phyloP scores from a whole-genome alignment of 1,284 basidiomycete species.

The Laetiporus sulphureus region DNA sequence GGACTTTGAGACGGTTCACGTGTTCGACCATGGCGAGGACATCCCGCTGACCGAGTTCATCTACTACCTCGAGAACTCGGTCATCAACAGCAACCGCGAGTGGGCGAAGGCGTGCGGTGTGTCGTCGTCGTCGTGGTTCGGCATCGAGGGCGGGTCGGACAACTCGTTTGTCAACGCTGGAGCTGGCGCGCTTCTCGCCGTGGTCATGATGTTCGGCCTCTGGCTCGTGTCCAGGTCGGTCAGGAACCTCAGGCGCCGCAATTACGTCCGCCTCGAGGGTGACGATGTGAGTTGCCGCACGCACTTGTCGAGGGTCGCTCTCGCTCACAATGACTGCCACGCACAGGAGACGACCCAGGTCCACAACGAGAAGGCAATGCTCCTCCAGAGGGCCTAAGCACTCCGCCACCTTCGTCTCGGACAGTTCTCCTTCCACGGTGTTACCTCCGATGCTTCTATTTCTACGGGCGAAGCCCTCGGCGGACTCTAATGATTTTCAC shows the following conservation, averaged over 20 bases:
- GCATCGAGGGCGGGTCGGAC: constrained; percentile 18
- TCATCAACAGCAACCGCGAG: constrained; percentile 61
- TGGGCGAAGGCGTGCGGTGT: constrained; percentile 56
- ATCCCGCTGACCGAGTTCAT: constrained; percentile 76
- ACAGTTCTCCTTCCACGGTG: too few relatives aligned
- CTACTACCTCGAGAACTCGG: constrained; percentile 65
- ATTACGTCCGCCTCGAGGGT: constrained; percentile 43
- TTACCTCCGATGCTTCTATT: too few relatives aligned
- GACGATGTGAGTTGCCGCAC: constrained; percentile 39
- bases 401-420: too few relatives aligned
- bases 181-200: constrained; percentile 34
- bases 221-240: constrained; percentile 30
- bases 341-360: background rate
- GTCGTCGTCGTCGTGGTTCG: constrained; percentile 30
- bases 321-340: too few relatives aligned
- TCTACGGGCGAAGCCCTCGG: too few relatives aligned
- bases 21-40: constrained; percentile 62
- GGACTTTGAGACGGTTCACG: constrained; percentile 54
- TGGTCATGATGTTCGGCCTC: constrained; percentile 37
- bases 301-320: too few relatives aligned
- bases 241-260: constrained; percentile 34
- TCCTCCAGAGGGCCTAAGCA: background rate
- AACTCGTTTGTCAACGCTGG: constrained; percentile 37
- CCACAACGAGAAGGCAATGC: background rate
- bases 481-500: too few relatives aligned